A percentile compares a stretch with the other conserved stretches of the same genome.
Conservation (phyloP, 805 yeast genomes). For the Myxozyma melibiosi region DNA sequence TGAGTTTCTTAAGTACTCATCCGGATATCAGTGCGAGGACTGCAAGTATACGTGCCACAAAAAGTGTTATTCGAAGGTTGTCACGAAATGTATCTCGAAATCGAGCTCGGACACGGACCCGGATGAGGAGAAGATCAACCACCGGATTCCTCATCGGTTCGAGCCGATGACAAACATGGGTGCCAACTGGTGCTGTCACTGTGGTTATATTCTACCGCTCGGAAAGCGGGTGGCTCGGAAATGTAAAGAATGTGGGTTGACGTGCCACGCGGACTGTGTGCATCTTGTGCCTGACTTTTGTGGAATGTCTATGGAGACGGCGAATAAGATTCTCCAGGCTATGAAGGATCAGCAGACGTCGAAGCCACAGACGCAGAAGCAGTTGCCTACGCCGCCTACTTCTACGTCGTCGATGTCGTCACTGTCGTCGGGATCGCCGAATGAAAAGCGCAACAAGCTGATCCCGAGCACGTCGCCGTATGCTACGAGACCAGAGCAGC, state of each 20-base stretch:
- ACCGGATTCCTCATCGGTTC: conserved; percentile 95
- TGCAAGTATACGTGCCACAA: conserved; percentile 77
- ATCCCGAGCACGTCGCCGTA: neutral
- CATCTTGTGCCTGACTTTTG: conserved; percentile 97
- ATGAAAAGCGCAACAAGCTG: neutral
- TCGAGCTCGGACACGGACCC: conserved; percentile 63
- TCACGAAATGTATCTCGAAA: conserved; percentile 78
- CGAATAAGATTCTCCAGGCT: conserved; percentile 81
- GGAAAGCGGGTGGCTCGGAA: conserved; percentile 87
- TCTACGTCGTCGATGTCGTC: neutral
- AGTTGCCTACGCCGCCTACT: conserved; percentile 1
- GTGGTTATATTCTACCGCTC: conserved; percentile 96
- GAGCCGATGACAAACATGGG: conserved; percentile 91
- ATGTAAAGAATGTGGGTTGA: conserved; percentile 74
- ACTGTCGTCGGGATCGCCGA: neutral
- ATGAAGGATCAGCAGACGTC: conserved; percentile 38
- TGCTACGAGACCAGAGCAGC: neutral
- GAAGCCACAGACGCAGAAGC: neutral
- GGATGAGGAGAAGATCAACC: conserved; percentile 84
- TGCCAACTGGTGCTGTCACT: conserved; percentile 99
- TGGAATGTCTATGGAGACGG: conserved; percentile 98
- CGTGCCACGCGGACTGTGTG: conserved; percentile 91
- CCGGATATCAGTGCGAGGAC: conserved; percentile 80
- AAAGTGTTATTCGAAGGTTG: conserved; percentile 75
- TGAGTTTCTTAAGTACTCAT: conserved; percentile 79